Conservation (phyloP, 2,329 filamentous ascomycete species). For the Botrytis aclada region DNA sequence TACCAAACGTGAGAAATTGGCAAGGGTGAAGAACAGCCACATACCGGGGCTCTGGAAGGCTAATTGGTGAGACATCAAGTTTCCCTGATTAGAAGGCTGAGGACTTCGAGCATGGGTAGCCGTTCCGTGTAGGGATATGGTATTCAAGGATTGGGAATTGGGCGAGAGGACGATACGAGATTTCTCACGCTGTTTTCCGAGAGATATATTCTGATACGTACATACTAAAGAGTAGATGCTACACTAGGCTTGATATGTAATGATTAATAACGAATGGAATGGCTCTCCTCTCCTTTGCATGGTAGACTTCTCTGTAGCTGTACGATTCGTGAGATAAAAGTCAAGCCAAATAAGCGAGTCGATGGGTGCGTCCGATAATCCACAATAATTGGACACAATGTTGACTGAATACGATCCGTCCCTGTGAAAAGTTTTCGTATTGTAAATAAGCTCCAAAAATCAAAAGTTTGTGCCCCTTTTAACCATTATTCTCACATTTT, state of each 20-base stretch:
- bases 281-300: not conserved
- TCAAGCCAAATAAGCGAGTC: not conserved
- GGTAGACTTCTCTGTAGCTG: not conserved
- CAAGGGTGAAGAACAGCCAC: not conserved
- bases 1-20: not conserved
- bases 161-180: slow-evolving; percentile 6
- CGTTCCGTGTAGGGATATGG: slow-evolving; percentile 7
- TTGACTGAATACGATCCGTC: slow-evolving; percentile 5
- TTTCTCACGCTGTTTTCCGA: slow-evolving; percentile 11
- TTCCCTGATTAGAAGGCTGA: not conserved
- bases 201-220: slow-evolving; percentile 2
- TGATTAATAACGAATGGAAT: not conserved
- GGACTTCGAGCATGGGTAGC: slow-evolving; percentile 1
- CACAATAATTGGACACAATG: not conserved
- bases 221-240: not conserved
- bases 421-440: not conserved
- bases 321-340: not conserved
- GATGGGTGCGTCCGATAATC: not conserved
- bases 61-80: slow-evolving; percentile 1
- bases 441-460: not conserved
- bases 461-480: slow-evolving; percentile 1
- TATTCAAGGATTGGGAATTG: not conserved
- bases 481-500: not conserved
- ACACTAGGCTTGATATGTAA: not conserved
- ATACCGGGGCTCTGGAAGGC: slow-evolving; percentile 8